A percentile compares a stretch with the other conserved stretches of the same genome.
phyloP scores from a whole-genome alignment of 306 rosid genomes.

The Quercus suber region DNA sequence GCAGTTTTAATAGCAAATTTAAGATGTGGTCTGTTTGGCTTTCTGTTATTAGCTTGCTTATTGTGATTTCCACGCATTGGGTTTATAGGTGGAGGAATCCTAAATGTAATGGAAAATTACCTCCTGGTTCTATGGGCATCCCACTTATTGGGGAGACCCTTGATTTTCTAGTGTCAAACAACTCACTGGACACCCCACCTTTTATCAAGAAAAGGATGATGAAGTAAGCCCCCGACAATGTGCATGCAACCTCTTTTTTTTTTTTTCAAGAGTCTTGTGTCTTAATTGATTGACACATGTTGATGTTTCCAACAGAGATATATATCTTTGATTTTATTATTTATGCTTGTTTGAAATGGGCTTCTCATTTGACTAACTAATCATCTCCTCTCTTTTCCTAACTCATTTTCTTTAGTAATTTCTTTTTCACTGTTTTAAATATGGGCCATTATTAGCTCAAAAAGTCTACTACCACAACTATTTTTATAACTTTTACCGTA shows the following conservation, averaged over 20 bases:
- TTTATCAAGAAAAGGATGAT: background rate
- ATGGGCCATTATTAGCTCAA: background rate
- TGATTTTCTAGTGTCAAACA: background rate
- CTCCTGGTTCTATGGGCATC: background rate
- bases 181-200: background rate
- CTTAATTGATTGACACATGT: too few species aligned
- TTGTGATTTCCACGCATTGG: background rate
- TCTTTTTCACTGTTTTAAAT: background rate
- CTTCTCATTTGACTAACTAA: too few species aligned
- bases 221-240: background rate
- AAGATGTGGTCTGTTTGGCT: background rate
- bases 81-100: too few species aligned
- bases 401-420: too few species aligned
- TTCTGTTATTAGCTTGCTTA: background rate
- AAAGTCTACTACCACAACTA: too few species aligned
- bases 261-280: too few species aligned
- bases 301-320: too few species aligned
- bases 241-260: background rate
- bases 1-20: background rate
- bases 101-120: too few species aligned
- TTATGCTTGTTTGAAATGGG: too few species aligned
- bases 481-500: too few species aligned
- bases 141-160: conserved; percentile 1
- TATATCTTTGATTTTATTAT: too few species aligned
- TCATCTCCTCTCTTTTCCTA: too few species aligned